Evolutionary conservation across 345 rosid genomes (phyloP), one percentile per base, ranked within the genome.

Genomic region (Citrus australasica): DNA sequence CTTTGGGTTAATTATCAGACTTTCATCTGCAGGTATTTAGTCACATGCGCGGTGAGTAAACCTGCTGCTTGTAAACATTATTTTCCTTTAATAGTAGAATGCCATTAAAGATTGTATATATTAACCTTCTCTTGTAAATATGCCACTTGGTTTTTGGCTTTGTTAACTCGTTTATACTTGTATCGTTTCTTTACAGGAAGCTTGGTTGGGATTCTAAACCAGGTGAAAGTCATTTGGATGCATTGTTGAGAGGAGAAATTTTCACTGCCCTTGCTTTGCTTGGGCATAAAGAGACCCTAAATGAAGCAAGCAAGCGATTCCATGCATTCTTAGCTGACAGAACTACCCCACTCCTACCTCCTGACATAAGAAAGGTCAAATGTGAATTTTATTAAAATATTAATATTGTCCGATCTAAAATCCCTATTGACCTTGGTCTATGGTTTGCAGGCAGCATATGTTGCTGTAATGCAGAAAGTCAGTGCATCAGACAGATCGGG

Each of bases 161-260:
- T 16, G 25, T 67, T 53, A 30, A 19, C 65, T 32, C 30, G 9
- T 28, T n/a, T 56, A 64, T 19, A 40, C 77, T 72, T 71, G 69
- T 56, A 30, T 78, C 66, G 53, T 56, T 65, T 68, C 66, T 69
- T 74, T 76, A 33, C 83, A 94, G 98, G 86, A 96, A 84, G 85
- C 97, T 92, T 62, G 95, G 98, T 68, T 96, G 98, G 98, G 99
- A 92, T 19, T 84, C 94, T 77, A 96, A 90, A 82, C 79, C 83
- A 81, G 97, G 97, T 22, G 99, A 96, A 88, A 89, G 94, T 70
- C 99, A 92, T 87, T 90, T 91, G 67, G 94, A 96, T 82, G 85
- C 97, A 46, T 89, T 94, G 98, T 86, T 94, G 86, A 92, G 99
- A 86, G 99, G 97, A 80, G 97, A 96, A 88, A 71, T 96, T 76